Evolutionary conservation across 345 rosid genomes (phyloP).

Genomic region (Eucalyptus sp.): DNA sequence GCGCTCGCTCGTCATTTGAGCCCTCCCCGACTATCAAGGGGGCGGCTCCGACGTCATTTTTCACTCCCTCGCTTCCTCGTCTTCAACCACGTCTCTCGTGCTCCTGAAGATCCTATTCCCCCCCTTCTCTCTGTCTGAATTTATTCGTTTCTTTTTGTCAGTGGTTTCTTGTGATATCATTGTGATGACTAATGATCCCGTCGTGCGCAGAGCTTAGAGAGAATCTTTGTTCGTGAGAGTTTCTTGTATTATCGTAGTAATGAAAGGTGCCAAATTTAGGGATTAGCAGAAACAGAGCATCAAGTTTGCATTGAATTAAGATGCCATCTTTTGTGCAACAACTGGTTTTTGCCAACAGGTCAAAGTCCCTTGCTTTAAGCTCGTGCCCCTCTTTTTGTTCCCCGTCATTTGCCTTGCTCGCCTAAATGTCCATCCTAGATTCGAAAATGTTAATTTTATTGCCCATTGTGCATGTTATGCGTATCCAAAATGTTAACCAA

Average conservation of each 20-base stretch:
- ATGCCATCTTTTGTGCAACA: no score
- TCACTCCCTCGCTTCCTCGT: not conserved
- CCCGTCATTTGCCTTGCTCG: no score
- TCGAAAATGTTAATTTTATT: no score
- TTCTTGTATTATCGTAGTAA: not conserved
- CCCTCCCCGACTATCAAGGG: no score
- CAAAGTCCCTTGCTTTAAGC: no score
- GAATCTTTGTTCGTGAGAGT: not conserved
- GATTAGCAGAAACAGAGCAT: not conserved
- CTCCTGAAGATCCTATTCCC: not conserved
- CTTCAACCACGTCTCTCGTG: not conserved
- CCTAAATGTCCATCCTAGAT: no score
- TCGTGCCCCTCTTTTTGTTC: no score
- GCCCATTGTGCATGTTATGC: no score
- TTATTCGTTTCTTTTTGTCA: not conserved
- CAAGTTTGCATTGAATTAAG: not conserved
- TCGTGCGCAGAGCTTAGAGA: not conserved
- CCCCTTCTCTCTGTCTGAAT: not conserved
- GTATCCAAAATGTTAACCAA: no score
- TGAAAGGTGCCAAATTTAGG: not conserved
- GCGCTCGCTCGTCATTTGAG: no score
- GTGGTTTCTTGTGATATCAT: not conserved
- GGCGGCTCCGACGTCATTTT: not conserved
- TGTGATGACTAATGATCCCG: not conserved
- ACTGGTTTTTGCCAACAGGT: no score